Base-by-base conservation (phyloP, 2,329 filamentous ascomycete genomes). In the Knufia petricola region DNA sequence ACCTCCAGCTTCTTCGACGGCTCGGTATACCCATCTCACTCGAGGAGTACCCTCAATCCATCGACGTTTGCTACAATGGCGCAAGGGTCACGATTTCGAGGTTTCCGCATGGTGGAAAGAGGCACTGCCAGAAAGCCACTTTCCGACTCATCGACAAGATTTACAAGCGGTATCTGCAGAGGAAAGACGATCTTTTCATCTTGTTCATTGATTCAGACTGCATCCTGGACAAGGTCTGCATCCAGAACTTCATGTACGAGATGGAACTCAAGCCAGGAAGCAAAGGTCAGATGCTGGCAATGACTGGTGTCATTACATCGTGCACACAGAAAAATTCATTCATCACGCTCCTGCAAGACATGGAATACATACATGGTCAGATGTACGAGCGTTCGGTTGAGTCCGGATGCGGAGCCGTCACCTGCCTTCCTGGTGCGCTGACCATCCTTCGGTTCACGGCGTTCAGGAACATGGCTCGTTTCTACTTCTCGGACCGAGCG, bases 191-290 rank as follows among this genome's bases (percentile, higher is more conserved):
- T 59, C 72, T 96, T 0, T 96, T 96, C 64, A 84, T 96, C 46
- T 77, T 96, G 9, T 96, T 96, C 68, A 95, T 96, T 63, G 90
- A 96, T 69, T 95, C 89, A 0, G 90, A 96, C 64, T 96, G 92
- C 66, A 92, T 95, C 53, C 73, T 96, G 43, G 90, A 96, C 69
- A 79, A 81, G 50, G 80, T 89, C 34, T 96, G 90, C 64, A 78
- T 96, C 51, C 90, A 95, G 64, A 96, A 95, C 65, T 96, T 96
- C 67, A 86, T 96, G 70, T 95, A 92, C 66, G 90, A 96, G 64
- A 96, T 96, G 92, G 88, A 96, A 66, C 74, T 96, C 52, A 95
- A 90, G 65, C 90, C 90, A 1, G 89, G 89, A 48, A 94, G 89
- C 68, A 81, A 85, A 62, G 81, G 82, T 62, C 87, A 94, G 64